Conservation (phyloP, 768 basidiomycete species). For the Russula vinacea region DNA sequence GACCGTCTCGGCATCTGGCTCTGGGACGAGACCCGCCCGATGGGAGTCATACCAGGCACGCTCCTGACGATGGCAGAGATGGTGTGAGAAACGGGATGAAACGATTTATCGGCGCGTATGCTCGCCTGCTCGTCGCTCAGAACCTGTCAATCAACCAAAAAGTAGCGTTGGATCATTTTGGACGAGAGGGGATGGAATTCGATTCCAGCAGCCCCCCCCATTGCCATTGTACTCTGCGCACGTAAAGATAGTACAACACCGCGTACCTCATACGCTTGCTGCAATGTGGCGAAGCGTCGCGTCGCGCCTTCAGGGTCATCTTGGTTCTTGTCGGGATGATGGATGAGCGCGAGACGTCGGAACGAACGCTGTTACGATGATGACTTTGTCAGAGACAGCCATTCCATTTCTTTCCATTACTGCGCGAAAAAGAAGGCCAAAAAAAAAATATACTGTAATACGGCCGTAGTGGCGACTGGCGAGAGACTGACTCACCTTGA, state of each 20-base stretch:
- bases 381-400: constrained; percentile 18
- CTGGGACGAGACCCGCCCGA: constrained; percentile 71
- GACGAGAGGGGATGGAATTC: constrained; percentile 16
- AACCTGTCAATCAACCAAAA: constrained; percentile 53
- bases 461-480: background rate
- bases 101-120: constrained; percentile 6
- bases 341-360: constrained; percentile 75
- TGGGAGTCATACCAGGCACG: constrained; percentile 98
- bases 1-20: constrained; percentile 79
- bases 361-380: constrained; percentile 62
- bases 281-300: constrained; percentile 78
- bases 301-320: constrained; percentile 84
- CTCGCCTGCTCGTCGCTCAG: constrained; percentile 92
- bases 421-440: background rate
- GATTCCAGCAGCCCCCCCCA: too few relatives aligned
- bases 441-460: too few relatives aligned
- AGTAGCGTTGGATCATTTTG: background rate
- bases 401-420: background rate
- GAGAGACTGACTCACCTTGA: constrained; percentile 55
- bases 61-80: constrained; percentile 53
- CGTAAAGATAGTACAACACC: background rate
- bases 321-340: constrained; percentile 87
- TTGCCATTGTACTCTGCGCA: background rate
- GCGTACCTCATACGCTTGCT: constrained; percentile 92
- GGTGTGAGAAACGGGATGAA: background rate